Evolutionary conservation across 768 basidiomycete genomes (phyloP).

Genomic region (Trametes coccinea): DNA sequence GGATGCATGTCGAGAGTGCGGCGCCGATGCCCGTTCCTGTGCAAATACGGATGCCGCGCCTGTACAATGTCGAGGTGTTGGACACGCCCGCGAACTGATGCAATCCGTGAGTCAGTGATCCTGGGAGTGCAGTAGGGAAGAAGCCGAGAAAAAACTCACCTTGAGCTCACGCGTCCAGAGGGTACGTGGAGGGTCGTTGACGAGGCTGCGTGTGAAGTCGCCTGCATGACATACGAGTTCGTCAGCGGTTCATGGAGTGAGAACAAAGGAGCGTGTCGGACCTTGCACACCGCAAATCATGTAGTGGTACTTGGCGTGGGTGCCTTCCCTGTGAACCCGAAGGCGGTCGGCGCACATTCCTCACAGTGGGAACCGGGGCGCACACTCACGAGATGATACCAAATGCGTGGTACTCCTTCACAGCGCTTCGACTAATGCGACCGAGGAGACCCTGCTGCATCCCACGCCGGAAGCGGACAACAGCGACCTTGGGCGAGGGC

Average conservation of each 20-base stretch:
- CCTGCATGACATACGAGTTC: constrained; percentile 36
- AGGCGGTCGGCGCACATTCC: constrained; percentile 3
- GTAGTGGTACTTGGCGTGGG: constrained; percentile 74
- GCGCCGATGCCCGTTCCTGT: constrained; percentile 83
- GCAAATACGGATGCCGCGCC: constrained; percentile 77
- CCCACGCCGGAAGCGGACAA: constrained; percentile 77
- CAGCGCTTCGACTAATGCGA: constrained; percentile 67
- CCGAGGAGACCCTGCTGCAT: constrained; percentile 83
- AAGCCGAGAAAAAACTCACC: constrained; percentile 39
- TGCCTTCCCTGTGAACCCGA: constrained; percentile 54
- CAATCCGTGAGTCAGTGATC: constrained; percentile 2
- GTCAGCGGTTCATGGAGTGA: constrained; percentile 5
- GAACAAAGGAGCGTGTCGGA: constrained; percentile 3
- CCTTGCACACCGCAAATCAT: constrained; percentile 77
- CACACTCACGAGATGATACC: constrained; percentile 68
- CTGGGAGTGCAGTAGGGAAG: not conserved
- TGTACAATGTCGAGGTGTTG: constrained; percentile 79
- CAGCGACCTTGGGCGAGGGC: constrained; percentile 79
- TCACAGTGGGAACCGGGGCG: constrained; percentile 11
- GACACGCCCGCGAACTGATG: constrained; percentile 73
- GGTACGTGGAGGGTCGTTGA: constrained; percentile 64
- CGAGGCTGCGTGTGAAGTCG: constrained; percentile 75
- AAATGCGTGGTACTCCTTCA: constrained; percentile 84
- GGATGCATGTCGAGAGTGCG: constrained; percentile 76
- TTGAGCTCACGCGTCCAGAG: constrained; percentile 83